Evolutionary conservation across 2,329 filamentous ascomycete species (phyloP).

Genomic region (Epicoccum nigrum): DNA sequence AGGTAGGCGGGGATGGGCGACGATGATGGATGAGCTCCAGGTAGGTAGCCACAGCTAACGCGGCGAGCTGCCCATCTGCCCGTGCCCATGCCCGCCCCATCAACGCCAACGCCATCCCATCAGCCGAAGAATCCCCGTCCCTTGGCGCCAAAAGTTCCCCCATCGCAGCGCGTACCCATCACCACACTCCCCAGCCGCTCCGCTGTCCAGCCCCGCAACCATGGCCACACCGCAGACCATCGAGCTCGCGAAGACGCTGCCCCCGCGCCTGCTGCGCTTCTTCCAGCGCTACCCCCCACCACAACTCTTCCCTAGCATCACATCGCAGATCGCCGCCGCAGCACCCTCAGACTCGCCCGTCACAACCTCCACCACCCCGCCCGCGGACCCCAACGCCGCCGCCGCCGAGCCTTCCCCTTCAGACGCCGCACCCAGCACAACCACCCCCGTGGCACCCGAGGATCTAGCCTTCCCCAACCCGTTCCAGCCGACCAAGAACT

Average conservation of each 20-base stretch:
- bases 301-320: conserved; percentile 50
- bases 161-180: not conserved
- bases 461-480: conserved; percentile 71
- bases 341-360: conserved; percentile 19
- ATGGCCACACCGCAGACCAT: conserved; percentile 48
- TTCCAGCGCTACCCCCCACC: conserved; percentile 85
- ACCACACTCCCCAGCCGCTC: not conserved
- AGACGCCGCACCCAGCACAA: conserved; percentile 8
- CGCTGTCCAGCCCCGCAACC: not conserved
- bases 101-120: not conserved
- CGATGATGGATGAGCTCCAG: conserved; percentile 6
- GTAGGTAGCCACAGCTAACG: conserved; percentile 29
- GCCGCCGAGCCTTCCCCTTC: conserved; percentile 40
- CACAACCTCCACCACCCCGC: conserved; percentile 25
- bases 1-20: not conserved
- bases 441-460: conserved; percentile 8
- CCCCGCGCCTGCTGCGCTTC: conserved; percentile 80
- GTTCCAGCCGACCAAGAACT: conserved; percentile 80
- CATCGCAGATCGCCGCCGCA: conserved; percentile 18
- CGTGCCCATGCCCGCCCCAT: not conserved
- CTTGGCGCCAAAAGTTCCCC: conserved; percentile 13
- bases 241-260: conserved; percentile 72
- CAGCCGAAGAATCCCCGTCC: not conserved
- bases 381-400: conserved; percentile 46
- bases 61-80: conserved; percentile 23